A percentile compares a stretch with the other conserved stretches of the same genome.
Evolutionary conservation across 495 filamentous ascomycete species (phyloP).

Genomic region (Penicillium parvum): DNA sequence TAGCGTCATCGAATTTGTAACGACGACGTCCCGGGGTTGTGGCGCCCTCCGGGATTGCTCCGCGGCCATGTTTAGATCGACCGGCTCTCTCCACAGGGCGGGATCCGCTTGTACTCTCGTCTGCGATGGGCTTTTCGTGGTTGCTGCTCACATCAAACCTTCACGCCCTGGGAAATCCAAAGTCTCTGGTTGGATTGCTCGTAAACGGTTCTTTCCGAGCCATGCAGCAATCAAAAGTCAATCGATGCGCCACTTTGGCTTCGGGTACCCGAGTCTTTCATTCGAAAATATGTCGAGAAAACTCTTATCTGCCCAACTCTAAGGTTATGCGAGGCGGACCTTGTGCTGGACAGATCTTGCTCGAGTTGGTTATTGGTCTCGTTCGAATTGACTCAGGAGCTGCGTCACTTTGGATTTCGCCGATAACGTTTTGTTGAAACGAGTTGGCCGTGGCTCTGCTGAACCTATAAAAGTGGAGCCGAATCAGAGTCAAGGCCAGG

Average conservation of each 20-base stretch:
- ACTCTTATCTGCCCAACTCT: not conserved
- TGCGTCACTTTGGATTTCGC: too few species aligned
- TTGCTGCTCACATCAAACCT: too few species aligned
- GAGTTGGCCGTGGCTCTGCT: not conserved
- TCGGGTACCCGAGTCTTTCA: not conserved
- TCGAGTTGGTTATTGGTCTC: too few species aligned
- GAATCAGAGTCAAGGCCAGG: not conserved
- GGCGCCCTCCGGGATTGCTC: not conserved
- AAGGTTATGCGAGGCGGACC: too few species aligned
- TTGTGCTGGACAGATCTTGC: not conserved
- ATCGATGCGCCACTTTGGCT: not conserved
- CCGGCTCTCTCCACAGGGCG: not conserved
- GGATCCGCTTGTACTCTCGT: not conserved
- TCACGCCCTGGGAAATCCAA: too few species aligned
- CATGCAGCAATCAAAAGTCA: slow-evolving; percentile 3
- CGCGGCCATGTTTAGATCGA: not conserved
- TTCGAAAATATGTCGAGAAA: not conserved
- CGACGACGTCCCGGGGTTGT: not conserved
- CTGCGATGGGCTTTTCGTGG: too few species aligned
- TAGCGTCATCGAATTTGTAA: not conserved
- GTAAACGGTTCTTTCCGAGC: slow-evolving; percentile 3
- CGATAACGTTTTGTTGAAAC: too few species aligned
- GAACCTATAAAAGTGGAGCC: slow-evolving; percentile 6
- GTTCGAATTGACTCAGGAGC: too few species aligned
- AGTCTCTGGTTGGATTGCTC: slow-evolving; percentile 2